These are phyloP conservation scores for Biancaea sappan DNA, from an alignment of 306 rosid genomes.

Conservation along the genomic window DNA sequence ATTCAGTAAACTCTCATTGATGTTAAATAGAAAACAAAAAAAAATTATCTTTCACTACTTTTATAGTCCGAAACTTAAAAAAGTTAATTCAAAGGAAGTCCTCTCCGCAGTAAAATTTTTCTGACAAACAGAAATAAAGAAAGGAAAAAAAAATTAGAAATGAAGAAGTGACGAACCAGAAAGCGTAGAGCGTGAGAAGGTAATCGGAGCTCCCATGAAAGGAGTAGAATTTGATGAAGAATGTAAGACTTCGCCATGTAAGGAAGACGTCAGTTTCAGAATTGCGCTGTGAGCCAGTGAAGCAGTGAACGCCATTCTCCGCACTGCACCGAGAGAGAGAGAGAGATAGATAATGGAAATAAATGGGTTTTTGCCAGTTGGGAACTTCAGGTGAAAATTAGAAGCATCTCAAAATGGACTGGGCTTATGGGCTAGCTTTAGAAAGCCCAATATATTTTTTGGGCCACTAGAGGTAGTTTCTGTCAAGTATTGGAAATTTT, in stretches of 20 bases:
- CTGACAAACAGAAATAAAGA: neutral
- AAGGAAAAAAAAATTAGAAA: neutral
- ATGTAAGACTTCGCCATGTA: constrained; percentile 37
- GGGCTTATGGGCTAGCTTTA: neutral
- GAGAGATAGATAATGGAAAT: constrained; percentile 31
- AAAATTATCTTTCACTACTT: neutral
- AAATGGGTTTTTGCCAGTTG: neutral
- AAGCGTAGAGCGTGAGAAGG: constrained; percentile 32
- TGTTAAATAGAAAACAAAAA: neutral
- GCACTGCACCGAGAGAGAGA: neutral
- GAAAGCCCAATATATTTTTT: neutral
- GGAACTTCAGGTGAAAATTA: neutral
- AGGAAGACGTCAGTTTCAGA: constrained; percentile 44
- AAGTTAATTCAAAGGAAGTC: neutral
- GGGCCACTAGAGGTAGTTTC: no score
- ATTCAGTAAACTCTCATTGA: neutral
- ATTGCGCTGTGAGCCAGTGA: constrained; percentile 27
- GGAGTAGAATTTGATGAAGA: constrained; percentile 41
- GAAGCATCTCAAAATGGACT: neutral
- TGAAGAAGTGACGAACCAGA: constrained; percentile 39
- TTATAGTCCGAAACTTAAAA: neutral
- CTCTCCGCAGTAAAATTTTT: neutral
- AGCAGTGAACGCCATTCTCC: constrained; percentile 57
- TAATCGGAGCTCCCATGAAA: constrained; percentile 38
- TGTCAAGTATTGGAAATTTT: no score